Percentiles rank a stretch among this genome's conserved stretches.
These are phyloP conservation scores for Ustilago loliicola DNA, from an alignment of 1,284 basidiomycete genomes.

Conservation along the genomic window DNA sequence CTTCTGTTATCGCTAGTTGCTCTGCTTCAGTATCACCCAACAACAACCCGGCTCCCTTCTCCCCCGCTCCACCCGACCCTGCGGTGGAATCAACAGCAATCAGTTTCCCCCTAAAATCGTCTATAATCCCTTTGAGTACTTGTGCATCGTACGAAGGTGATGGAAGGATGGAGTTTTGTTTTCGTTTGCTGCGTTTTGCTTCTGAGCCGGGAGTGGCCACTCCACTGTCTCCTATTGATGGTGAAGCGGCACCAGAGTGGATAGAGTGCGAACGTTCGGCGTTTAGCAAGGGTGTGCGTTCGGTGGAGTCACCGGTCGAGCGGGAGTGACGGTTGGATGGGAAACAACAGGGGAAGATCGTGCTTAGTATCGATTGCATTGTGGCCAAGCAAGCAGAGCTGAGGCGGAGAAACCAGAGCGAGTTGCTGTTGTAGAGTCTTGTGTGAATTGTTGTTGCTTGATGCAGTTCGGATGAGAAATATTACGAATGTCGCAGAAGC, in stretches of 20 bases:
- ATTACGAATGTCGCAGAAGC: too few relatives aligned
- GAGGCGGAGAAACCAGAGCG: background rate
- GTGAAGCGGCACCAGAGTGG: constrained; percentile 3
- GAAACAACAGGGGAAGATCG: constrained; percentile 43
- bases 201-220: constrained; percentile 12
- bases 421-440: background rate
- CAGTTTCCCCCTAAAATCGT: constrained; percentile 26
- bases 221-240: constrained; percentile 11
- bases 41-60: constrained; percentile 4
- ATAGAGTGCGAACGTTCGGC: constrained; percentile 11
- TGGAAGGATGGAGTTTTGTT: constrained; percentile 31
- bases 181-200: constrained; percentile 11
- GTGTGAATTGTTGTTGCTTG: too few relatives aligned
- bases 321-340: constrained; percentile 14
- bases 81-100: constrained; percentile 26
- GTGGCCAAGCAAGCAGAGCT: background rate
- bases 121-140: constrained; percentile 20
- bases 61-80: background rate
- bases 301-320: constrained; percentile 4
- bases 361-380: constrained; percentile 37
- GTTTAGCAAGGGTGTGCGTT: constrained; percentile 32
- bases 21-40: background rate
- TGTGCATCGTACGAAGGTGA: constrained; percentile 36
- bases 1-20: background rate
- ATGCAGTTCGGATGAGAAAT: too few relatives aligned